These are phyloP conservation scores for Epichloe scottii DNA, from an alignment of 2,329 filamentous ascomycete genomes.

Conservation along the genomic window DNA sequence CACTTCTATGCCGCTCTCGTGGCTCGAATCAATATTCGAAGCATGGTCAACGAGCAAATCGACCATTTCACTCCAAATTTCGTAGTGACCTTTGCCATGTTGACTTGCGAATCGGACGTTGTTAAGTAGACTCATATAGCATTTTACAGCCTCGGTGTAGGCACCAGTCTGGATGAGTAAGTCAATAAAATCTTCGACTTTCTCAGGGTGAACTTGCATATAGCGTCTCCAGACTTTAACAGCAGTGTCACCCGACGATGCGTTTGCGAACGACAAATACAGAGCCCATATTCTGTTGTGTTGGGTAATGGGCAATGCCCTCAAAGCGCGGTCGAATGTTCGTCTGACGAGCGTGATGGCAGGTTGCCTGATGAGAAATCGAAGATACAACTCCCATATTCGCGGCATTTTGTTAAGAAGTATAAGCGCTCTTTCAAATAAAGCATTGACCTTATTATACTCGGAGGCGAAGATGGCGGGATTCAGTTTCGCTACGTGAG, in stretches of 20 bases:
- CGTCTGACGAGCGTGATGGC: constrained; percentile 74
- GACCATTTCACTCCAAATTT: constrained; percentile 96
- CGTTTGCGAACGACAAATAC: constrained; percentile 83
- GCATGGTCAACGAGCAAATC: constrained; percentile 88
- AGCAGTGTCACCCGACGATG: constrained; percentile 78
- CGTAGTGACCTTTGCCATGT: constrained; percentile 86
- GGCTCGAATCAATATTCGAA: constrained; percentile 67
- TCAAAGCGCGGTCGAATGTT: constrained; percentile 83
- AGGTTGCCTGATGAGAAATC: constrained; percentile 84
- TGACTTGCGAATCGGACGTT: constrained; percentile 85
- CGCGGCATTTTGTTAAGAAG: constrained; percentile 97
- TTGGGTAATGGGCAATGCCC: constrained; percentile 85
- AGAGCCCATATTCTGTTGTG: constrained; percentile 92
- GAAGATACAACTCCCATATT: constrained; percentile 96
- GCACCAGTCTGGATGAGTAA: constrained; percentile 67
- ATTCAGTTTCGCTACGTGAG: constrained; percentile 72
- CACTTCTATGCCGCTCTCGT: constrained; percentile 75
- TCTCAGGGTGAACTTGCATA: constrained; percentile 93
- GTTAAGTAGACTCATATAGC: constrained; percentile 86
- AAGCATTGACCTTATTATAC: constrained; percentile 84
- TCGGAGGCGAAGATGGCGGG: constrained; percentile 67
- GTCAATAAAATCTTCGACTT: constrained; percentile 90
- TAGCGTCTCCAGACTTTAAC: constrained; percentile 91
- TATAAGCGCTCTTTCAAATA: constrained; percentile 86
- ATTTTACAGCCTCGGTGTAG: constrained; percentile 82